Conservation (phyloP, 345 rosid genomes). For the Euclidium syriacum region DNA sequence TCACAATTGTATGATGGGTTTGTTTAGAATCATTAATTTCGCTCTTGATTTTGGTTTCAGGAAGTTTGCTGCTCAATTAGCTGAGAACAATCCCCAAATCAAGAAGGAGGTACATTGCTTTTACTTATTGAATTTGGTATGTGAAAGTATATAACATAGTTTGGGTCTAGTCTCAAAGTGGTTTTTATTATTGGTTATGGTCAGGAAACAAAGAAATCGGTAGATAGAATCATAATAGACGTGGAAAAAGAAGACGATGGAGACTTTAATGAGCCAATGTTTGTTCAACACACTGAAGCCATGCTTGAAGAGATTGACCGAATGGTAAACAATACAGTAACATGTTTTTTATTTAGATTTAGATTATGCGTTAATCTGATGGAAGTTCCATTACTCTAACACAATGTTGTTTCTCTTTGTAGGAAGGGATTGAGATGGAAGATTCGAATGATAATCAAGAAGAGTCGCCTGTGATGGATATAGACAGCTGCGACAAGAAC, state of each 20-base stretch:
- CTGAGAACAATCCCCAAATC: constrained; percentile 46
- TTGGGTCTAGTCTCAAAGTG: not conserved
- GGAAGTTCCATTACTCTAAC: not conserved
- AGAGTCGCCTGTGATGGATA: constrained; percentile 54
- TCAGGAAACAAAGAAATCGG: constrained; percentile 47
- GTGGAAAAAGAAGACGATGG: constrained; percentile 39
- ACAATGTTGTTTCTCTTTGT: not conserved
- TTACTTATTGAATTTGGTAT: not conserved
- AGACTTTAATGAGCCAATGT: constrained; percentile 70
- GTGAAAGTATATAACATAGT: not conserved
- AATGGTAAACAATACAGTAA: constrained; percentile 60
- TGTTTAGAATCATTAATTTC: not conserved
- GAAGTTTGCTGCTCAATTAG: constrained; percentile 77
- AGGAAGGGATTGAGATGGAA: constrained; percentile 94
- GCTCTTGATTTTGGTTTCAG: constrained; percentile 33
- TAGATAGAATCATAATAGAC: constrained; percentile 44
- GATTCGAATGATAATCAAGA: constrained; percentile 32
- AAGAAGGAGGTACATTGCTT: constrained; percentile 49
- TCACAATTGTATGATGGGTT: not conserved
- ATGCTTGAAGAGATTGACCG: constrained; percentile 81
- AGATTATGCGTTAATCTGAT: not conserved
- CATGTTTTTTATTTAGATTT: too few relatives aligned
- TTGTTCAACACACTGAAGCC: constrained; percentile 85
- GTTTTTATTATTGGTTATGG: not conserved
- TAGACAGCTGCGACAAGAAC: constrained; percentile 61